Evolutionary conservation across 1,284 basidiomycete genomes (phyloP).

Genomic region (Ganoderma leucocontextum): DNA sequence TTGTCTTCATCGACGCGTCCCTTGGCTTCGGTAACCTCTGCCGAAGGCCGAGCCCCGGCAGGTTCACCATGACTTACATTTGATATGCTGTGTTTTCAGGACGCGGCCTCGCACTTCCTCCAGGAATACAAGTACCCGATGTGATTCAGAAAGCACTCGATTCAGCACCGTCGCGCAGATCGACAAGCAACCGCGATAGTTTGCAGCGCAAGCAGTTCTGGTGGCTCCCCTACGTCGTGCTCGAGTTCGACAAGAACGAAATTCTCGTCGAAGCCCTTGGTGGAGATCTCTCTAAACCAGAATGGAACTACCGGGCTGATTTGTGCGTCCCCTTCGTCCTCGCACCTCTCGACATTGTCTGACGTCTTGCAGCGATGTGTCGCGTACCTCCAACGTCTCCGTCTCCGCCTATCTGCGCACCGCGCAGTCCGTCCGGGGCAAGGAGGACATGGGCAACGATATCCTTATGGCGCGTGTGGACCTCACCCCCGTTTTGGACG

Average conservation of each 20-base stretch:
- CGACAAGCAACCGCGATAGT: constrained; percentile 82
- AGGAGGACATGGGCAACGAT: constrained; percentile 93
- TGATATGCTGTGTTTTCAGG: constrained; percentile 48
- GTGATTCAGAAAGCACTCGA: constrained; percentile 88
- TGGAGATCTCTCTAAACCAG: constrained; percentile 84
- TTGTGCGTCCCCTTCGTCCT: constrained; percentile 69
- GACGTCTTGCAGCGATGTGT: constrained; percentile 73
- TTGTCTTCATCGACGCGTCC: background rate
- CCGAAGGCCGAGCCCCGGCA: background rate
- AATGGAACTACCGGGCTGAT: constrained; percentile 97
- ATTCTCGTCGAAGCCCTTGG: constrained; percentile 95
- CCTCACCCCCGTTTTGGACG: constrained; percentile 88
- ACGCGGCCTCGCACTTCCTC: constrained; percentile 77
- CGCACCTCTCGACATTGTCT: constrained; percentile 23
- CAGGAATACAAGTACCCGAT: constrained; percentile 80
- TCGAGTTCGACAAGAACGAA: constrained; percentile 99
- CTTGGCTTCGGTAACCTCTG: background rate
- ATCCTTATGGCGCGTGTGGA: constrained; percentile 92
- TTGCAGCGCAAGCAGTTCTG: constrained; percentile 91
- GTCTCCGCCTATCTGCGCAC: constrained; percentile 91
- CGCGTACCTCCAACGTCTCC: constrained; percentile 89
- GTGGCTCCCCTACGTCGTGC: constrained; percentile 97
- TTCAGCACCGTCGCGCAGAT: constrained; percentile 57
- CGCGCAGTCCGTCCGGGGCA: constrained; percentile 64
- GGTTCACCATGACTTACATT: constrained; percentile 12